Evolutionary conservation across 176 grass and related monocot genomes (phyloP), one percentile per base, ranked within the genome.

Genomic region (Melocanna baccifera): DNA sequence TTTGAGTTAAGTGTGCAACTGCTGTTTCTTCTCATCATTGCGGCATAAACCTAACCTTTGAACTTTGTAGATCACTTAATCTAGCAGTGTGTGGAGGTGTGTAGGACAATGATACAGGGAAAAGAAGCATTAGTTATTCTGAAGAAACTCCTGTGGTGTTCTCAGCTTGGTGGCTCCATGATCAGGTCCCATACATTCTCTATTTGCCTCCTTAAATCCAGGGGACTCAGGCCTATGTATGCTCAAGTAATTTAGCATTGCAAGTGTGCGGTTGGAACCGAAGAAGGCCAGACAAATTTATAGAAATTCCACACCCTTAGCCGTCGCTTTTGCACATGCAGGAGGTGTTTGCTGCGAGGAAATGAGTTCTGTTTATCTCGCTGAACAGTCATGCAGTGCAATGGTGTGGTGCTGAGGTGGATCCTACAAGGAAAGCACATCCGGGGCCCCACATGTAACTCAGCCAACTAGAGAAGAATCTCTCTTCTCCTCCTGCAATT

Each of bases 321-420:
- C n/a, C 4, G 23, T 11, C 25, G 5, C 4, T 62, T 62, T 62
- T 62, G 59, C 59, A 2, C 57, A 61, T 12, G 57, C n/a, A 26
- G 57, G 57, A 26, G 11, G 23, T 61, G 57, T 61, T 61, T 2
- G 57, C 57, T 26, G 57, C 23, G 12, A 13, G 55, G 20, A 57
- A 57, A 57, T 23, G 22, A 57, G 1, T 11, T 23, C 0, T 57
- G 2, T 53, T 5, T 62, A 25, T 62, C 59, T 32, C 28, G 4
- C 39, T 9, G 26, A 28, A 1, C 19, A 67, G 47, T 79, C 57
- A 34, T 64, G 41, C 12, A 30, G 5, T 29, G 59, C 12, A 62
- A 9, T 29, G 59, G 18, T 65, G 76, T 22, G 39, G 11, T 16
- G 84, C 55, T 83, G 81, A 86, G 16, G 86, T 79, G 87, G 75